phyloP scores from a whole-genome alignment of 768 basidiomycete genomes.

The Stropharia rugosoannulata region DNA sequence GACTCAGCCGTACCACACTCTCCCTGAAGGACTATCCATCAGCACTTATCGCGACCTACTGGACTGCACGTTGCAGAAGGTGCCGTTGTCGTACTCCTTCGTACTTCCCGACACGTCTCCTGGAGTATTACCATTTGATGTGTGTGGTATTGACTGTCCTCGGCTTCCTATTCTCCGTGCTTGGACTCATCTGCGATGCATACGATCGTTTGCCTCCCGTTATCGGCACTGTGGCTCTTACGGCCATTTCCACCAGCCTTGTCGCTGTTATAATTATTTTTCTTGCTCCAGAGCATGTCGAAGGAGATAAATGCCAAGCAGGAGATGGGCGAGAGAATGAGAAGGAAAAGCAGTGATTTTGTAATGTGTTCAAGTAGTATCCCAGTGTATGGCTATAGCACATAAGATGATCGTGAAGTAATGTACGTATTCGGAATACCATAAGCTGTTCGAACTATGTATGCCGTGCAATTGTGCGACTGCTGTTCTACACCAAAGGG shows the following conservation, averaged over 20 bases:
- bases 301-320: background rate
- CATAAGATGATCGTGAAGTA: too few species aligned
- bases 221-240: background rate
- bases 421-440: too few species aligned
- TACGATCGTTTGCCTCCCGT: slow-evolving; percentile 12
- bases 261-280: background rate
- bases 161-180: slow-evolving; percentile 12
- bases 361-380: background rate
- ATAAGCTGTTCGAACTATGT: too few species aligned
- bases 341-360: background rate
- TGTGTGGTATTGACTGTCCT: slow-evolving; percentile 13
- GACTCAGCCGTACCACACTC: too few species aligned
- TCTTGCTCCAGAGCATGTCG: background rate
- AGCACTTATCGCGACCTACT: too few species aligned
- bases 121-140: slow-evolving; percentile 10
- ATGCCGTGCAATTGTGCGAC: too few species aligned
- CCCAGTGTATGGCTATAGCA: too few species aligned
- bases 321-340: background rate
- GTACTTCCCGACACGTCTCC: slow-evolving; percentile 7
- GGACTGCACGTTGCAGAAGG: too few species aligned
- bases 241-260: background rate
- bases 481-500: too few species aligned
- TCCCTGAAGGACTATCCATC: too few species aligned
- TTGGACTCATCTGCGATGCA: slow-evolving; percentile 12
- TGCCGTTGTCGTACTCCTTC: background rate